A percentile compares a stretch with the other conserved stretches of the same genome.
phyloP scores from a whole-genome alignment of 1,284 basidiomycete species.

The Ustilago loliicola region DNA sequence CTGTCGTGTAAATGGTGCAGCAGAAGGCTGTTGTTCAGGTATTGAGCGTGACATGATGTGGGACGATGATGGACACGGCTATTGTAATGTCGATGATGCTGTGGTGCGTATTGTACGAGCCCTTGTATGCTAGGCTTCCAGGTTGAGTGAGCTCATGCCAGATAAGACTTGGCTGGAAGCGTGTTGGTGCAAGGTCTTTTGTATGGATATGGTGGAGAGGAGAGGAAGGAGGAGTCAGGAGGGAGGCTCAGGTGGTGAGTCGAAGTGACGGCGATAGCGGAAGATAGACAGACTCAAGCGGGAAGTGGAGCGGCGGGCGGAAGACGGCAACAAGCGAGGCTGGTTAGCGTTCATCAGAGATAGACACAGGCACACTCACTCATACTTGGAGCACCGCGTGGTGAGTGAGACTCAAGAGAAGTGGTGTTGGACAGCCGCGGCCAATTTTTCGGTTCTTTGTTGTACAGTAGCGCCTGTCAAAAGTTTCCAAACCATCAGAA shows the following conservation, averaged over 20 bases:
- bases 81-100: neutral
- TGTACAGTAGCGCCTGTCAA: constrained; percentile 6
- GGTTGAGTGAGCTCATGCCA: constrained; percentile 16
- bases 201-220: constrained; percentile 18
- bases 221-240: neutral
- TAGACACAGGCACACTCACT: neutral
- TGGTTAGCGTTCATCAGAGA: neutral
- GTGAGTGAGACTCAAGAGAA: neutral
- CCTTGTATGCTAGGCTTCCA: neutral
- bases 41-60: constrained; percentile 16
- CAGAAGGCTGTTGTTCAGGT: constrained; percentile 9
- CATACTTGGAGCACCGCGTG: no score
- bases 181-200: neutral
- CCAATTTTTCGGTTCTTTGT: neutral
- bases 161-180: neutral
- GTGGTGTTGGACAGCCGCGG: neutral
- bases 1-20: constrained; percentile 1
- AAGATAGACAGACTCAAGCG: neutral
- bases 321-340: neutral
- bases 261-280: constrained; percentile 13
- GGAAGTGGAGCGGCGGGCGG: neutral
- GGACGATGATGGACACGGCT: neutral
- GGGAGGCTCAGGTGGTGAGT: neutral
- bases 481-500: constrained; percentile 10
- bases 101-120: neutral